A percentile compares a stretch with the other conserved stretches of the same genome.
Evolutionary conservation across 2,329 filamentous ascomycete genomes (phyloP).

Genomic region (Lachnellula hyalina): DNA sequence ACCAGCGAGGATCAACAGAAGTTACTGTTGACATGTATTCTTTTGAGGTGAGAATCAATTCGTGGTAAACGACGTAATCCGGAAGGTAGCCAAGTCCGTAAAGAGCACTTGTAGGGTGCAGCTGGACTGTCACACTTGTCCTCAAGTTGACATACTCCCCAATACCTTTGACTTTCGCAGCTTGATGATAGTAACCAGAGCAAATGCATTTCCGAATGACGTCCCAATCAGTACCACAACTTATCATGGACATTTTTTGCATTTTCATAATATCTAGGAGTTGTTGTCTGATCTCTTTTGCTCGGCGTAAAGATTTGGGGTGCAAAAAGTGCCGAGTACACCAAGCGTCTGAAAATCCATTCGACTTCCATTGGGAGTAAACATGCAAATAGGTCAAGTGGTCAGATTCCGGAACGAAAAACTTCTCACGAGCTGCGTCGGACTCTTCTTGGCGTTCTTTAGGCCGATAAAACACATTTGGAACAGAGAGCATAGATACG

Average conservation of each 20-base stretch:
- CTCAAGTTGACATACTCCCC: slow-evolving; percentile 97
- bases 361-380: slow-evolving; percentile 90
- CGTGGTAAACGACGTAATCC: slow-evolving; percentile 97
- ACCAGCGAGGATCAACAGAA: slow-evolving; percentile 92
- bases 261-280: slow-evolving; percentile 89
- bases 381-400: slow-evolving; percentile 94
- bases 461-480: slow-evolving; percentile 92
- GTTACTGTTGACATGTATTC: slow-evolving; percentile 99
- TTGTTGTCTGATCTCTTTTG: slow-evolving; percentile 92
- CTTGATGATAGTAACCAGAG: slow-evolving; percentile 96
- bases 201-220: slow-evolving; percentile 94
- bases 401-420: slow-evolving; percentile 96
- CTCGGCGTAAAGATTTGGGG: slow-evolving; percentile 84
- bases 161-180: slow-evolving; percentile 90
- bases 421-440: slow-evolving; percentile 91
- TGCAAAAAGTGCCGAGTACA: slow-evolving; percentile 91
- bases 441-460: slow-evolving; percentile 97
- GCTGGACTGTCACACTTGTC: slow-evolving; percentile 86
- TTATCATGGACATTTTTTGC: slow-evolving; percentile 82
- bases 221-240: slow-evolving; percentile 96
- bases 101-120: slow-evolving; percentile 89
- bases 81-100: slow-evolving; percentile 91
- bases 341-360: slow-evolving; percentile 87
- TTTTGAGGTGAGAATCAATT: slow-evolving; percentile 91
- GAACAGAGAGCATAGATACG: slow-evolving; percentile 95